Conservation (phyloP, 2,329 filamentous ascomycete genomes). For the Botrytis porri region DNA sequence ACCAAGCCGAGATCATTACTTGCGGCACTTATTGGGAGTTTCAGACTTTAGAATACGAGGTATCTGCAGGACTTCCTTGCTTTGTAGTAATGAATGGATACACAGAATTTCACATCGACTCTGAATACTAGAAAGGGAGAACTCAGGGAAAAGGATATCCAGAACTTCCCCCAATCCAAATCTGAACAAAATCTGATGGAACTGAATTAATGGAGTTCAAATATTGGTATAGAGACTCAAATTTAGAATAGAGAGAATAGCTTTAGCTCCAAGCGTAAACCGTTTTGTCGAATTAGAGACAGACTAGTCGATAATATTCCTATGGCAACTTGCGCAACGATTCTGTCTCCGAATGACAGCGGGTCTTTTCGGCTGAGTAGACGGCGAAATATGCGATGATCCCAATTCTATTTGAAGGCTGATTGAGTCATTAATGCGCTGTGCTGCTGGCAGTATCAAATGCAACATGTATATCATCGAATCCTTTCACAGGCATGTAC, state of each 20-base stretch:
- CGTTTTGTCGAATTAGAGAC: neutral
- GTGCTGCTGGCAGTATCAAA: neutral
- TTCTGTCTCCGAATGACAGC: neutral
- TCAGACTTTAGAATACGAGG: neutral
- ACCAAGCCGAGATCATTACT: neutral
- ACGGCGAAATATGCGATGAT: neutral
- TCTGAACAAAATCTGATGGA: accelerated
- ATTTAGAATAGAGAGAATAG: neutral
- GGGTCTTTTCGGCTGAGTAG: too few species aligned
- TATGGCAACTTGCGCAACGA: neutral
- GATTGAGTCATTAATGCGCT: neutral
- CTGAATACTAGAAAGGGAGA: neutral
- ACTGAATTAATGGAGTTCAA: neutral
- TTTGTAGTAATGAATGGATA: neutral
- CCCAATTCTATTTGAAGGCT: neutral
- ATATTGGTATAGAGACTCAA: neutral
- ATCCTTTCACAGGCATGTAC: neutral
- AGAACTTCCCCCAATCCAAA: neutral
- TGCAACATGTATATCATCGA: neutral
- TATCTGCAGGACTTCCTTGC: neutral
- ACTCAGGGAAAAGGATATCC: neutral
- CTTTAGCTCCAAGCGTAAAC: neutral
- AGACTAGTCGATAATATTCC: neutral
- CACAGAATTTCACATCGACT: accelerated
- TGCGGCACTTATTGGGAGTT: neutral